Evolutionary conservation across 495 filamentous ascomycete genomes (phyloP), one percentile per base, ranked within the genome.

Genomic region (Penicillium malachiteum): DNA sequence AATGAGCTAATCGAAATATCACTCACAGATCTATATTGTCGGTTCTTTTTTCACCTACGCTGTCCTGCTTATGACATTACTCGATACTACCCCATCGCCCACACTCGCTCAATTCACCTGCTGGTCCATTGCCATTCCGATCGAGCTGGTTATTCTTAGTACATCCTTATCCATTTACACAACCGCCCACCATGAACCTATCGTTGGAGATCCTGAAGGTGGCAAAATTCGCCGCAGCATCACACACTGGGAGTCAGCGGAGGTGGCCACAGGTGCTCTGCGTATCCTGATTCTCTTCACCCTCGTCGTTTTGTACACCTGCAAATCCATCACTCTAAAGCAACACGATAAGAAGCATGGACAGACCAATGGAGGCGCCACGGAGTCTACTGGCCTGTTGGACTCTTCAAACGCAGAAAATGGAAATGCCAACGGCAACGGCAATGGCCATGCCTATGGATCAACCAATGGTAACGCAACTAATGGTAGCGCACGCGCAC

Each of bases 61-160:
- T 3, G 76, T 91, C 31, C 72, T 91, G 64, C 81, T 93, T 43
- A 84, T 96, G 61, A 88, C 90, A 18, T 75, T 96, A 47, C 74
- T 96, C 59, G 92, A 96, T 67, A 87, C 87, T 48, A 81, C 81
- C 52, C 84, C 87, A 6, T 85, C 88, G 18, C 92, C 92, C 4
- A 89, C 80, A 31, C 67, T 81, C 16, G 83, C 86, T 26, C 90
- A 95, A 66, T 79, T 90, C 41, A 71, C 85, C 14, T 84, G 87
- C 50, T 96, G 92, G 92, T 65, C 76, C 33, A 65, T 91, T 40
- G 86, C 84, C 18, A 62, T 86, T 30, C 69, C 84, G 16, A 74
- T 88, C 51, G 92, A 96, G 69, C 53, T 86, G 18, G 70, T 85
- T 43, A 84, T 95, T 42, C 71, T 92, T 52, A 79, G 80, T 50